Percentiles rank a stretch among this genome's conserved stretches.
These are phyloP conservation scores for Diaporthe eres DNA, from an alignment of 2,329 filamentous ascomycete genomes.

Conservation along the genomic window DNA sequence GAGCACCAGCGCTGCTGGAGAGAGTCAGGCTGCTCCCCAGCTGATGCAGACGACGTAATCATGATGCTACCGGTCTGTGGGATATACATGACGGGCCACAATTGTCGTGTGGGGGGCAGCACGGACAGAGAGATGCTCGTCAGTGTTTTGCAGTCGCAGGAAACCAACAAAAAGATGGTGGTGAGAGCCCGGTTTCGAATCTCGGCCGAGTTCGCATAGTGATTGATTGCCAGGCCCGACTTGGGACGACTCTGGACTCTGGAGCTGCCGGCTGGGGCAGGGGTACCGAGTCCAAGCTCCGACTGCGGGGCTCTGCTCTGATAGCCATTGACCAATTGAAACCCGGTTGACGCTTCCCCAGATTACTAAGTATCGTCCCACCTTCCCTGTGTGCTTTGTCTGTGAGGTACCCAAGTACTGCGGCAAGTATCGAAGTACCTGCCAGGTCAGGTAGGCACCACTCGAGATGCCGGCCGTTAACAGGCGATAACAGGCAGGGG, in stretches of 20 bases:
- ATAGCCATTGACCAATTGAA: conserved; percentile 26
- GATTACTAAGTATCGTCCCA: conserved; percentile 32
- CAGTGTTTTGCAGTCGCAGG: not conserved
- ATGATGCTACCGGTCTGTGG: conserved; percentile 2
- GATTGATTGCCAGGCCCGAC: conserved; percentile 15
- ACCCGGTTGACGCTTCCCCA: not conserved
- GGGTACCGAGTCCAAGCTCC: not conserved
- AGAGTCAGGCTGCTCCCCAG: conserved; percentile 5
- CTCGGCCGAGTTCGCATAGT: conserved; percentile 32
- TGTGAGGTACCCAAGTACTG: not conserved
- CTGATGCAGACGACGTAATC: conserved; percentile 2
- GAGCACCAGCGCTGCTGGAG: not conserved
- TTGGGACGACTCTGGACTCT: not conserved
- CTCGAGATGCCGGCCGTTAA: conserved; percentile 5
- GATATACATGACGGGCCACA: not conserved
- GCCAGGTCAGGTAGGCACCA: not conserved
- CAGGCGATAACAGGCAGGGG: conserved; percentile 17
- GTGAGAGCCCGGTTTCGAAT: not conserved
- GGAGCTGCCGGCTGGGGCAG: not conserved
- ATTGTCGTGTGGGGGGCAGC: not conserved
- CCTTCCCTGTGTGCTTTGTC: not conserved
- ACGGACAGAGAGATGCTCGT: not conserved
- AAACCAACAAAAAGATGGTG: not conserved
- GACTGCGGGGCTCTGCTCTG: conserved; percentile 10
- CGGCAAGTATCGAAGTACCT: not conserved